Base-by-base conservation (phyloP, 2,329 filamentous ascomycete genomes). In the Magnaporthiopsis rhizophila region DNA sequence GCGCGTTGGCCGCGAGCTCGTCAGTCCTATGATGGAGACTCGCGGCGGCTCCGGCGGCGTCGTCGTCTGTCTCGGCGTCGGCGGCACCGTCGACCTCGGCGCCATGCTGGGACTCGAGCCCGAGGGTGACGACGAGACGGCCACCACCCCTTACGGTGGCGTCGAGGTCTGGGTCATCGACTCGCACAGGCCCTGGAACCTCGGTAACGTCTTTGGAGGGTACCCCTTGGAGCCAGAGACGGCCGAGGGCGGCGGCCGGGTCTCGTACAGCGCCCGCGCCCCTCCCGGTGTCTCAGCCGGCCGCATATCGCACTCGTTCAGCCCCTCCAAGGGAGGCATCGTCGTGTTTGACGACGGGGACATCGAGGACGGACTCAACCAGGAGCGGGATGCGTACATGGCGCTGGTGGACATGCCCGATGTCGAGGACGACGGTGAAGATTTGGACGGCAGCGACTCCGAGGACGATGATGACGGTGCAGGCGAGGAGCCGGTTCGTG, bases 321-420 rank as follows among this genome's bases (percentile, higher is more conserved):
- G 85, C 68, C 86, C 90, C 6, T 90, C 91, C 36, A 89, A 84
- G 71, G 94, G 94, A 24, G 95, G 95, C 0, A 90, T 99, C 58
- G 86, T 99, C 66, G 92, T 97, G 2, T 96, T 95, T 74, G 95
- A 98, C 72, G 95, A 98, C 72, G 95, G 94, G 1, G 95, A 99
- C 74, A 93, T 99, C 62, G 90, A 94, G 69, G 90, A 94, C 69
- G 90, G 93, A 45, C 79, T 99, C 45, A 77, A 76, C 15, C 79
- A 79, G 1, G 92, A 98, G 76, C 84, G 86, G 69, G 87, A 91
- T 65, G 93, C 95, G 56, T 98, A 96, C 72, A 85, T 90, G 68
- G 89, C 89, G n/a, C 79, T 98, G 62, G 81, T 91, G 59, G 89
- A 92, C 67, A 98, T 99, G 92, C 94, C 93, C 0, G 91, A 96